Evolutionary conservation across 2,329 filamentous ascomycete species (phyloP).

Genomic region (Aureobasidium leucospermi): DNA sequence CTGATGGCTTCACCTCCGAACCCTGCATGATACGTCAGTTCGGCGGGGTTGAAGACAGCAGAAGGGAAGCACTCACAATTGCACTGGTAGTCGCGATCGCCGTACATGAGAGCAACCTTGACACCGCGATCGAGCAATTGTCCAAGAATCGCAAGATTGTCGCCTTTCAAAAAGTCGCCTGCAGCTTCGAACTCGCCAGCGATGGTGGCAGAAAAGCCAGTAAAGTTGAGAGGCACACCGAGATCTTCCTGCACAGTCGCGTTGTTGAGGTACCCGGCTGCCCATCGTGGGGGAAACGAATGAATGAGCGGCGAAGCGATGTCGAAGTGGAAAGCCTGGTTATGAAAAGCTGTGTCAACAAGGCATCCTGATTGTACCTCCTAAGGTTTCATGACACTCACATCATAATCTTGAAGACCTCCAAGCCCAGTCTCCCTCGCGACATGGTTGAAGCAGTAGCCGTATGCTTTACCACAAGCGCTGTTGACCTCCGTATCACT

Average conservation of each 20-base stretch:
- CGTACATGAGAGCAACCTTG: conserved; percentile 64
- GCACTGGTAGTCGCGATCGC: conserved; percentile 51
- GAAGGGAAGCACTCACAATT: conserved; percentile 35
- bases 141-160: conserved; percentile 32
- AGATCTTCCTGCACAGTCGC: conserved; percentile 50
- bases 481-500: not conserved
- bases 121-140: conserved; percentile 35
- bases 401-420: not conserved
- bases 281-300: not conserved
- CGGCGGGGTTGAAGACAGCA: not conserved
- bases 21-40: conserved; percentile 12
- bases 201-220: conserved; percentile 22
- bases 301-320: not conserved
- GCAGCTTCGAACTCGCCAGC: conserved; percentile 32
- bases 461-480: not conserved
- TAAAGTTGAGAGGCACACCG: conserved; percentile 42
- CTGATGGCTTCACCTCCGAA: conserved; percentile 24
- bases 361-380: too few species aligned
- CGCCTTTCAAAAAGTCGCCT: conserved; percentile 38
- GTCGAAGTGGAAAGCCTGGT: conserved; percentile 2
- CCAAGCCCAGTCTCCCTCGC: not conserved
- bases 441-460: not conserved
- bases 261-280: conserved; percentile 48
- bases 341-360: too few species aligned
- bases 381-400: not conserved